phyloP scores from a whole-genome alignment of 306 rosid species.

The Notholithocarpus densiflorus region DNA sequence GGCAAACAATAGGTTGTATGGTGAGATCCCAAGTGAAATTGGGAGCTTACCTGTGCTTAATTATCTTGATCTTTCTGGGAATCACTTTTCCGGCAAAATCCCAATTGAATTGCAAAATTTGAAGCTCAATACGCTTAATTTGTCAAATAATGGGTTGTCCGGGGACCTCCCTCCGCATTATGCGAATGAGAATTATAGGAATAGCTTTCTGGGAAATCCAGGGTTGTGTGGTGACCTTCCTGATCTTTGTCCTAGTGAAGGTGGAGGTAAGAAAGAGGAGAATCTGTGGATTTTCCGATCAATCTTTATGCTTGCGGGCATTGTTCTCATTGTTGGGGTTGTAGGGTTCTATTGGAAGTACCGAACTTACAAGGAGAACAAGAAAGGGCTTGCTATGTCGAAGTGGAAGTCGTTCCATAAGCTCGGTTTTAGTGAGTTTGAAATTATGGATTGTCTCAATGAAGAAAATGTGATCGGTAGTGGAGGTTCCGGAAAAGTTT shows the following conservation, averaged over 20 bases:
- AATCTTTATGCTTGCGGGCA: conserved; percentile 52
- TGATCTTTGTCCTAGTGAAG: conserved; percentile 40
- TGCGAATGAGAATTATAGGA: conserved; percentile 43
- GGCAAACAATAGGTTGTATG: conserved; percentile 53
- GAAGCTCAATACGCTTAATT: conserved; percentile 61
- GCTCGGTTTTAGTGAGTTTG: conserved; percentile 59
- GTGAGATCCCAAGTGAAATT: conserved; percentile 55
- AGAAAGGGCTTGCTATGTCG: conserved; percentile 35
- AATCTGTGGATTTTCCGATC: conserved; percentile 45
- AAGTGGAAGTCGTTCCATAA: conserved; percentile 82
- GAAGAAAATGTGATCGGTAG: conserved; percentile 70
- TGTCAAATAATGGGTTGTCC: conserved; percentile 54
- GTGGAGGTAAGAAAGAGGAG: conserved; percentile 33
- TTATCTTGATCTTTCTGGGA: conserved; percentile 75
- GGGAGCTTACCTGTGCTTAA: conserved; percentile 61
- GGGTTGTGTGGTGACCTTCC: conserved; percentile 54
- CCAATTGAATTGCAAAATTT: conserved; percentile 60
- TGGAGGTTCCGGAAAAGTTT: conserved; percentile 82
- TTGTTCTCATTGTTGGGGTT: conserved; percentile 59
- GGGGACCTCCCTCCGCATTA: conserved; percentile 67
- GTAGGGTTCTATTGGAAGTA: conserved; percentile 57
- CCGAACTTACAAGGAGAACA: conserved; percentile 44
- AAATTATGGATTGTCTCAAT: conserved; percentile 48
- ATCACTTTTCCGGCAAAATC: conserved; percentile 49
- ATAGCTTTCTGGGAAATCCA: conserved; percentile 62